Conservation (phyloP, 768 basidiomycete genomes). For the Lactarius evosmus region DNA sequence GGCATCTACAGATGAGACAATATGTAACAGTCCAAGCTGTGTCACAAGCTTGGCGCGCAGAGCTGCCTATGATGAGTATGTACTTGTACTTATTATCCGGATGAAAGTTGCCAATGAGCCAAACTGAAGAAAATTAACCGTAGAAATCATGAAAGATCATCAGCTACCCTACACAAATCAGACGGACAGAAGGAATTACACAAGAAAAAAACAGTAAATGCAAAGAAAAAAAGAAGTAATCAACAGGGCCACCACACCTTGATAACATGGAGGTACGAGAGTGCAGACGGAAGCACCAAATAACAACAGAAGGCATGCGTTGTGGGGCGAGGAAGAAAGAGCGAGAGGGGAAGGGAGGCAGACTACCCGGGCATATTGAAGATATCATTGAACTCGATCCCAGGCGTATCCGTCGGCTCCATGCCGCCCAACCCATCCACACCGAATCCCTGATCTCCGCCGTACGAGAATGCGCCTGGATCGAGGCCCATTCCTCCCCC, state of each 20-base stretch:
- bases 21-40: no score
- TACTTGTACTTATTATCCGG: background rate
- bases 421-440: conserved; percentile 19
- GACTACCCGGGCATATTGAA: conserved; percentile 25
- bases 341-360: no score
- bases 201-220: background rate
- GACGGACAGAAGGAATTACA: background rate
- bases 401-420: conserved; percentile 24
- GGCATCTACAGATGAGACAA: conserved; percentile 46
- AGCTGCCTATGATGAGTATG: background rate
- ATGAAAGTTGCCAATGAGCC: background rate
- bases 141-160: conserved; percentile 21
- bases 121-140: conserved; percentile 3
- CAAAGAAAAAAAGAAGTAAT: conserved; percentile 1
- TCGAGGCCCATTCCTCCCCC: conserved; percentile 20
- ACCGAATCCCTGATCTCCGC: conserved; percentile 21
- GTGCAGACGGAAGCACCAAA: conserved; percentile 3
- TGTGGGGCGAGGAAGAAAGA: background rate
- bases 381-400: conserved; percentile 29
- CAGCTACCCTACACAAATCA: conserved; percentile 23
- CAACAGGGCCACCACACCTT: background rate
- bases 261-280: background rate
- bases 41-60: no score
- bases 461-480: conserved; percentile 16
- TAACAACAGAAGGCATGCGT: conserved; percentile 11